Base-by-base conservation (phyloP, 176 grass and related monocot species). In the Triticum timopheevii region DNA sequence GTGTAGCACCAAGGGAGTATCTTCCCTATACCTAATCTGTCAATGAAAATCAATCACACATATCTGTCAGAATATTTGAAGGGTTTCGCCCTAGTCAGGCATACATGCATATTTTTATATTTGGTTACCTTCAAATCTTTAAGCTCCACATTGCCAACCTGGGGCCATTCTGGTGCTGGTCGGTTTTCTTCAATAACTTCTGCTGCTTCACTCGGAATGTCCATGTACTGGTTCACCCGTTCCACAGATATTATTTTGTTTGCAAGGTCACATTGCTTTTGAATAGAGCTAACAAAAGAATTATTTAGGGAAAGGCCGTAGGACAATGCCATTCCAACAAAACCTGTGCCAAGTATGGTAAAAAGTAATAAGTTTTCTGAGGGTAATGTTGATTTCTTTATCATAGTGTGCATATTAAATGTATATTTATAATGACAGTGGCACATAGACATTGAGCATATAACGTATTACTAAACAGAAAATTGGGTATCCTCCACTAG, bases 191-290 rank as follows among this genome's bases (percentile, higher is more conserved):
- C 82, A 86, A 98, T 87, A 52, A 91, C 63, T 80, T 94, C 92
- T 39, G 84, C 81, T 24, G 93, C 96, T 84, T 96, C 93, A 67
- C 96, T 91, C 82, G 54, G 61, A 73, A 99, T 87, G 31, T 93
- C 75, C 97, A 96, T 94, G 80, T 99, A 99, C 23, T 99, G 97
- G 62, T 91, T 90, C 80, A 99, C 71, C 83, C 97, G 92, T 82
- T 99, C 97, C 15, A 98, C 97, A 16, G 92, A 99, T 61, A 99
- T 96, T 6, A 99, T 94, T 80, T 92, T 79, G 87, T 88, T 99
- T 25, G 97, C 83, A 69, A 99, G 89, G 17, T 68, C 84, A 30
- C 94, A 99, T 64, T 99, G 90, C n/a, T 99, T 86, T 93, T 99
- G 90, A 63, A 99, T 96, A 35, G 94, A 99, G 56, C 52, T 85